These are phyloP conservation scores for Aspergillus pseudotamarii DNA, from an alignment of 2,329 filamentous ascomycete genomes.

Conservation along the genomic window DNA sequence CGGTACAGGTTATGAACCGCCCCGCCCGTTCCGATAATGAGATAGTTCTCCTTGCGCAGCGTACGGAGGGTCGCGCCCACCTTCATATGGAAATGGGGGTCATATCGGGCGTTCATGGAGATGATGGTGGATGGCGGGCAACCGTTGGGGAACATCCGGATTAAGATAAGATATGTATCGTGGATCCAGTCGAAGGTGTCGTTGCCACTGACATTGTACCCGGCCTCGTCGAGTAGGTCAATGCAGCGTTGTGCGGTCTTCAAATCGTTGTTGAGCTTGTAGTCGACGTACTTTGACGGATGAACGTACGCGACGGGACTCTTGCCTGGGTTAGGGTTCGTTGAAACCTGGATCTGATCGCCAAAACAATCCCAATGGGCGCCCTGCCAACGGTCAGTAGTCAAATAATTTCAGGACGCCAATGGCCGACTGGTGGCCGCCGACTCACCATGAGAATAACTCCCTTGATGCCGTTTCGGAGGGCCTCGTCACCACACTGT, in stretches of 20 bases:
- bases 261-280: slow-evolving; percentile 64
- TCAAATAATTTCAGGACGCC: background rate
- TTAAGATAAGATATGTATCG: slow-evolving; percentile 69
- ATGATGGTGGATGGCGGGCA: slow-evolving; percentile 68
- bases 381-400: slow-evolving; percentile 40
- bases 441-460: slow-evolving; percentile 64
- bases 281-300: slow-evolving; percentile 65
- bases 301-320: slow-evolving; percentile 68
- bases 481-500: slow-evolving; percentile 64
- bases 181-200: slow-evolving; percentile 70
- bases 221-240: slow-evolving; percentile 51
- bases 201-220: slow-evolving; percentile 59
- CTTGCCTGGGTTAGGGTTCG: slow-evolving; percentile 63
- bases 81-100: slow-evolving; percentile 48
- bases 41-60: slow-evolving; percentile 57
- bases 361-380: slow-evolving; percentile 67
- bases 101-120: slow-evolving; percentile 50
- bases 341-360: slow-evolving; percentile 62
- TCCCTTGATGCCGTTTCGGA: slow-evolving; percentile 62
- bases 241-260: slow-evolving; percentile 55
- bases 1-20: slow-evolving; percentile 72
- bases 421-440: slow-evolving; percentile 8
- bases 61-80: slow-evolving; percentile 61
- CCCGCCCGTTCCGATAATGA: slow-evolving; percentile 64
- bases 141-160: slow-evolving; percentile 68